Evolutionary conservation across 768 basidiomycete genomes (phyloP).

Genomic region (Myochromella boudieri): DNA sequence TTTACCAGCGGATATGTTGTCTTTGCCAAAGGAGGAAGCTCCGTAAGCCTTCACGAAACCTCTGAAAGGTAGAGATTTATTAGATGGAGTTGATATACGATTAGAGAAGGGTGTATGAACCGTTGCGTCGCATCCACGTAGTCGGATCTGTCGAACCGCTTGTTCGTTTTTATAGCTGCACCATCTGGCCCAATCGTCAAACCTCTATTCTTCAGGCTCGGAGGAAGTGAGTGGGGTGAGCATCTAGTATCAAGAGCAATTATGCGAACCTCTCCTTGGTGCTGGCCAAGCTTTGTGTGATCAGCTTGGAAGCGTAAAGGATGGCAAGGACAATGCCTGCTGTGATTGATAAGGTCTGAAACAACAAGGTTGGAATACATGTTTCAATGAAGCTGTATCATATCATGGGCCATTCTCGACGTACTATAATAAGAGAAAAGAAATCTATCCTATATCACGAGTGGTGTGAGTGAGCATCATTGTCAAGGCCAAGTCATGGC

Average conservation of each 20-base stretch:
- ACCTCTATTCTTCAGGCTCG: slow-evolving; percentile 57
- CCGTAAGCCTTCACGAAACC: slow-evolving; percentile 53
- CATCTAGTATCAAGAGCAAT: neutral
- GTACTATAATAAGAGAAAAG: slow-evolving; percentile 38
- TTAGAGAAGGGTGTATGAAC: slow-evolving; percentile 31
- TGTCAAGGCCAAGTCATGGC: neutral
- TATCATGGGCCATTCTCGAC: no score
- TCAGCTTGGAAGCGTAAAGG: slow-evolving; percentile 32
- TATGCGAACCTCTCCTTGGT: slow-evolving; percentile 54
- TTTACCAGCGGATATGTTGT: slow-evolving; percentile 2
- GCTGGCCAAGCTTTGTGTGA: slow-evolving; percentile 43
- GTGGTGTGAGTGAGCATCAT: neutral
- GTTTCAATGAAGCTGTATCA: no score
- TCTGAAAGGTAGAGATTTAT: slow-evolving; percentile 27
- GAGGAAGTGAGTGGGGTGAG: neutral
- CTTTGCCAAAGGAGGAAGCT: slow-evolving; percentile 43
- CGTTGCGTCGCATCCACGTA: slow-evolving; percentile 77
- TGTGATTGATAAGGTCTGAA: slow-evolving; percentile 49
- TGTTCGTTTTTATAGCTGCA: slow-evolving; percentile 63
- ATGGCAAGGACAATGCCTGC: slow-evolving; percentile 46
- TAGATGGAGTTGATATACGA: neutral
- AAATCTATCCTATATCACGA: slow-evolving; percentile 38
- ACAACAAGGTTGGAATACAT: no score
- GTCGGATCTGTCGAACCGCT: slow-evolving; percentile 56
- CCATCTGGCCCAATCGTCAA: slow-evolving; percentile 58